Base-by-base conservation (phyloP, 805 yeast genomes). In the Hanseniaspora lindneri region DNA sequence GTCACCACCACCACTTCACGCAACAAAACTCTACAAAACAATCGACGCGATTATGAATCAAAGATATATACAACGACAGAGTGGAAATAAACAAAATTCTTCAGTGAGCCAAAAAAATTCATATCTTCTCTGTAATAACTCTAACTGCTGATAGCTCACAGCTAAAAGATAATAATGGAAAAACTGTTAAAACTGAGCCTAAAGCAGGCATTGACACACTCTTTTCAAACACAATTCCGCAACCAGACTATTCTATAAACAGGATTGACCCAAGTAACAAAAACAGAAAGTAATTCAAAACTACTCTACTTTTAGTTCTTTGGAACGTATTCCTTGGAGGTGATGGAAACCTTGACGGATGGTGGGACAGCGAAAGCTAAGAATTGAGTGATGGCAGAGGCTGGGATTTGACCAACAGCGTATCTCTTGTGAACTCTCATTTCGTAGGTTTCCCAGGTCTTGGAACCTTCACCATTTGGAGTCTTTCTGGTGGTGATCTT, bases 391-490 rank as follows among this genome's bases (percentile, higher is more conserved):
- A 44, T 44, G 60, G 79, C 72, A 58, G 77, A 74, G 67, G 95
- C 85, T 73, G 96, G 95, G 60, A 97, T 95, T 75, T 84, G 89
- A 72, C 92, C 80, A 77, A 88, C 96, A 68, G 92, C 86, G 73
- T 86, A 83, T 77, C 99, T 88, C 94, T 92, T 92, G 95, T 92
- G 98, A 80, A 92, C 87, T 83, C 96, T 89, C 95, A 92, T 83
- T 80, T 92, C 98, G 74, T 80, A 92, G 66, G 94, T 77, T 72
- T 92, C 99, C 96, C 96, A 92, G 66, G 99, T 92, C 89, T 92
- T 92, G 65, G 98, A 92, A 92, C 99, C 99, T 79, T 92, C 96
- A 92, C 99, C 99, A 74, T 94, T 94, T 68, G 99, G 99, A 69
- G 98, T 83, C 88, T 92, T 92, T 85, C 99, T 87, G 84, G 99